Conservation (phyloP, 192 early-diverging fungal species). For the Phycomyces blakesleeanus region DNA sequence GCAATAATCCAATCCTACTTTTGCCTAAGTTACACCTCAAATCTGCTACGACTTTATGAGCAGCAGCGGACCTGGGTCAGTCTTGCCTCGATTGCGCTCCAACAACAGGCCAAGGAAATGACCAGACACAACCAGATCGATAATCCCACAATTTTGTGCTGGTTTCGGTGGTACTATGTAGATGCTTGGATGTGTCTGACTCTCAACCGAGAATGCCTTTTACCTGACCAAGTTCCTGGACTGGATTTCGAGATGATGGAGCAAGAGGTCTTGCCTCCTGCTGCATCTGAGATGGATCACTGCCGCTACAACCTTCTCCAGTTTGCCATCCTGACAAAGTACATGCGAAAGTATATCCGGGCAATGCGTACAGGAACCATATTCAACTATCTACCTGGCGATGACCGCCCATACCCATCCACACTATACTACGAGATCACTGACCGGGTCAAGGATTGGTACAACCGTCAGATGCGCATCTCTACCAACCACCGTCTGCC, state of each 20-base stretch:
- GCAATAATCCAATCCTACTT: slow-evolving; percentile 21
- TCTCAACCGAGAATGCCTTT: slow-evolving; percentile 10
- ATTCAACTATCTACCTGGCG: neutral
- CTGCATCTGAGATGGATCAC: neutral
- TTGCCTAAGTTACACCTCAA: slow-evolving; percentile 27
- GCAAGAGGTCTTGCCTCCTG: neutral
- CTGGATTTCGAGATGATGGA: neutral
- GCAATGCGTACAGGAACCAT: neutral
- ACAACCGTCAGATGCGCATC: neutral
- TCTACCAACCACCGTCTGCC: neutral
- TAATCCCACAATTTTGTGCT: slow-evolving; percentile 4
- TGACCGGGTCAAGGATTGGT: slow-evolving; percentile 7
- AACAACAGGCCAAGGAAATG: slow-evolving; percentile 4
- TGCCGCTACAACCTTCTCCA: slow-evolving; percentile 1
- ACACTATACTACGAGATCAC: neutral
- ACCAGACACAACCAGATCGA: neutral
- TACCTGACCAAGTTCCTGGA: neutral
- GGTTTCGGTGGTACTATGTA: slow-evolving; percentile 30
- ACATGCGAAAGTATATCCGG: slow-evolving; percentile 17
- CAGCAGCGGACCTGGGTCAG: slow-evolving; percentile 25
- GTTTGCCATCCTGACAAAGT: slow-evolving; percentile 13
- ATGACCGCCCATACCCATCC: neutral
- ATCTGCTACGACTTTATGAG: slow-evolving; percentile 21
- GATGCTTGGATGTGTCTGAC: slow-evolving; percentile 28
- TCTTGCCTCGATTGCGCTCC: slow-evolving; percentile 18